Evolutionary conservation across 2,329 filamentous ascomycete genomes (phyloP).

Genomic region (Phaeosphaeriaceae sp.): DNA sequence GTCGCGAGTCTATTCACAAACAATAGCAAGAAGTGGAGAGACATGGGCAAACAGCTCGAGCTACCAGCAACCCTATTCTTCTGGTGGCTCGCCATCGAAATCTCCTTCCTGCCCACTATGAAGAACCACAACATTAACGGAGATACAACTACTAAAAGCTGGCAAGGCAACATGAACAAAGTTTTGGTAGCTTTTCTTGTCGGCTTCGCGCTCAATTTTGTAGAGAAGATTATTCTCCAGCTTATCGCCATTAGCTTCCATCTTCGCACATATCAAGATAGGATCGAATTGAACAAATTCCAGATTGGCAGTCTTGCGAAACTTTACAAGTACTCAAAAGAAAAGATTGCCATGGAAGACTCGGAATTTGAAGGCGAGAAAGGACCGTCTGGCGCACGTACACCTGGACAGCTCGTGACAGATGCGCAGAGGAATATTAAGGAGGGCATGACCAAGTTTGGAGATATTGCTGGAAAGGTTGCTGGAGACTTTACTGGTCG

Average conservation of each 20-base stretch:
- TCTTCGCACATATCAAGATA: slow-evolving; percentile 83
- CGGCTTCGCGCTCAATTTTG: slow-evolving; percentile 77
- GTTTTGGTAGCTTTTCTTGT: slow-evolving; percentile 87
- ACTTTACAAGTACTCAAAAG: slow-evolving; percentile 68
- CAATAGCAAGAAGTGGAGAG: slow-evolving; percentile 90
- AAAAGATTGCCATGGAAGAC: slow-evolving; percentile 71
- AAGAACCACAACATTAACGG: slow-evolving; percentile 66
- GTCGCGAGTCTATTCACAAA: slow-evolving; percentile 80
- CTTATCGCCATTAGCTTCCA: slow-evolving; percentile 95
- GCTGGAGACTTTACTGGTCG: slow-evolving; percentile 92
- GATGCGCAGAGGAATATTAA: slow-evolving; percentile 75
- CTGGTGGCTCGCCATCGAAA: slow-evolving; percentile 86
- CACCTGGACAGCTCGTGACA: slow-evolving; percentile 74
- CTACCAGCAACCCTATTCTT: slow-evolving; percentile 86
- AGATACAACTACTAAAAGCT: slow-evolving; percentile 61
- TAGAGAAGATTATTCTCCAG: slow-evolving; percentile 93
- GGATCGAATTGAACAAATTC: slow-evolving; percentile 92
- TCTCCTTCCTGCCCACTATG: slow-evolving; percentile 86
- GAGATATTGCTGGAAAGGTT: slow-evolving; percentile 82
- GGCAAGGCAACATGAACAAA: slow-evolving; percentile 83
- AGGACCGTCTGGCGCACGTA: slow-evolving; percentile 67
- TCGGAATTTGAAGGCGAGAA: slow-evolving; percentile 70
- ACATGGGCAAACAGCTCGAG: slow-evolving; percentile 85
- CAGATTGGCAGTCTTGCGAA: slow-evolving; percentile 75
- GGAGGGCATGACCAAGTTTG: slow-evolving; percentile 77